Evolutionary conservation across 2,329 filamentous ascomycete species (phyloP).

Genomic region (Colletotrichum costaricense): DNA sequence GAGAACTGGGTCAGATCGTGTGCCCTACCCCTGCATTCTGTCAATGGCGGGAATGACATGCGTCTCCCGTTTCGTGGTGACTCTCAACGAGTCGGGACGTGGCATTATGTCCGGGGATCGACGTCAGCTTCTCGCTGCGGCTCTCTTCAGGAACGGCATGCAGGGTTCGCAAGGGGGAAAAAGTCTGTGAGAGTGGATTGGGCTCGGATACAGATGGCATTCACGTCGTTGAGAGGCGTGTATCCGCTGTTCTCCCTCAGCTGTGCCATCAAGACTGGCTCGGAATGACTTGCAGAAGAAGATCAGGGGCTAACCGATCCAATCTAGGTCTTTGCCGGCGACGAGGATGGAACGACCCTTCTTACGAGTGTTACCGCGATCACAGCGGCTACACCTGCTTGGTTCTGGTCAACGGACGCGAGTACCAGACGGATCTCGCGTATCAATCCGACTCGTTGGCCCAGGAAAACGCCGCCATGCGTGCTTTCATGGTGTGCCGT

Average conservation of each 20-base stretch:
- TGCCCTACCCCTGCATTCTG: conserved; percentile 45
- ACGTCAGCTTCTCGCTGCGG: conserved; percentile 23
- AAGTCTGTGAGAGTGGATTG: conserved; percentile 38
- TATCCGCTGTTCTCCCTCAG: conserved; percentile 23
- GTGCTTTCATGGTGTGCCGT: conserved; percentile 96
- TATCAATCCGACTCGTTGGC: conserved; percentile 87
- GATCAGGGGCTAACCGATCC: conserved; percentile 48
- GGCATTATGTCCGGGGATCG: conserved; percentile 7
- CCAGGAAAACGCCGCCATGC: conserved; percentile 93
- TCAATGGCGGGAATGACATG: conserved; percentile 41
- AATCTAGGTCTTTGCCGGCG: conserved; percentile 88
- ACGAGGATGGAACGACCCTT: conserved; percentile 91
- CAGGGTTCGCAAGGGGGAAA: not conserved
- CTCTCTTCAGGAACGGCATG: conserved; percentile 18
- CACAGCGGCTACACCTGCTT: conserved; percentile 85
- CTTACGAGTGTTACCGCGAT: conserved; percentile 85
- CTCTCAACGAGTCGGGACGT: conserved; percentile 11
- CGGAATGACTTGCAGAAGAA: conserved; percentile 2
- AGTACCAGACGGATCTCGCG: conserved; percentile 91
- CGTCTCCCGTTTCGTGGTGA: conserved; percentile 34
- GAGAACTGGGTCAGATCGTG: conserved; percentile 35
- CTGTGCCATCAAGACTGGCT: conserved; percentile 4
- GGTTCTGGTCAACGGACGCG: conserved; percentile 94
- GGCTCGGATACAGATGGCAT: conserved; percentile 48
- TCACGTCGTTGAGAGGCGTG: conserved; percentile 38